These are phyloP conservation scores for Astrothelium macrocarpum DNA, from an alignment of 495 filamentous ascomycete species.

Conservation along the genomic window DNA sequence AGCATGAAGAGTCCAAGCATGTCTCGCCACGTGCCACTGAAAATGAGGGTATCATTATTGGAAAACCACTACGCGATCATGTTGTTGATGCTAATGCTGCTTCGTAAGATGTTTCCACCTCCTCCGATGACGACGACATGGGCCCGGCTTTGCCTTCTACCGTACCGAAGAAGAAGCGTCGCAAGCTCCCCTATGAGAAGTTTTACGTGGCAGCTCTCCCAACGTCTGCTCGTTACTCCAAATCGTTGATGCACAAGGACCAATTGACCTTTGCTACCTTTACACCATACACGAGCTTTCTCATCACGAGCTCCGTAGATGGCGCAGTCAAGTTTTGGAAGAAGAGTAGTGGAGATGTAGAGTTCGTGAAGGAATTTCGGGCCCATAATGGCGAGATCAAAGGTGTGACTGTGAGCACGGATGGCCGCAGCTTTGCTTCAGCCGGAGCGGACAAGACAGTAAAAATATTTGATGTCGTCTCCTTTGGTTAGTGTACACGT, in stretches of 20 bases:
- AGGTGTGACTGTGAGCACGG: slow-evolving; percentile 70
- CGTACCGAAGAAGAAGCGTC: slow-evolving; percentile 73
- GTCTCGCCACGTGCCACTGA: too few relatives aligned
- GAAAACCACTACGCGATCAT: too few relatives aligned
- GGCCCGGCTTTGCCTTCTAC: slow-evolving; percentile 74
- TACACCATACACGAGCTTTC: slow-evolving; percentile 82
- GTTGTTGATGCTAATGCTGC: neutral
- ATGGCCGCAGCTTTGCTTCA: slow-evolving; percentile 90
- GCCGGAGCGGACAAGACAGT: slow-evolving; percentile 77
- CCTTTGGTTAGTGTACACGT: slow-evolving; percentile 51
- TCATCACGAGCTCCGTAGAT: slow-evolving; percentile 87
- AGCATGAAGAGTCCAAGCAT: neutral
- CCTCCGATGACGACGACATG: slow-evolving; percentile 87
- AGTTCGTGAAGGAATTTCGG: slow-evolving; percentile 96
- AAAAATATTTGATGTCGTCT: slow-evolving; percentile 93
- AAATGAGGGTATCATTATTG: too few relatives aligned
- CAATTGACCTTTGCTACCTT: slow-evolving; percentile 78
- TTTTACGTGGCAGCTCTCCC: slow-evolving; percentile 88
- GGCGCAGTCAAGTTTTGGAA: slow-evolving; percentile 99
- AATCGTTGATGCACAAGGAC: slow-evolving; percentile 97
- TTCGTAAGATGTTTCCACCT: slow-evolving; percentile 32
- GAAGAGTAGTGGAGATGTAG: slow-evolving; percentile 79
- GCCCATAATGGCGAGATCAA: slow-evolving; percentile 80
- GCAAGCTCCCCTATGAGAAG: slow-evolving; percentile 87
- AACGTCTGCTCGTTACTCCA: slow-evolving; percentile 73